Base-by-base conservation (phyloP, 176 grass and related monocot species). In the Poa pratensis region DNA sequence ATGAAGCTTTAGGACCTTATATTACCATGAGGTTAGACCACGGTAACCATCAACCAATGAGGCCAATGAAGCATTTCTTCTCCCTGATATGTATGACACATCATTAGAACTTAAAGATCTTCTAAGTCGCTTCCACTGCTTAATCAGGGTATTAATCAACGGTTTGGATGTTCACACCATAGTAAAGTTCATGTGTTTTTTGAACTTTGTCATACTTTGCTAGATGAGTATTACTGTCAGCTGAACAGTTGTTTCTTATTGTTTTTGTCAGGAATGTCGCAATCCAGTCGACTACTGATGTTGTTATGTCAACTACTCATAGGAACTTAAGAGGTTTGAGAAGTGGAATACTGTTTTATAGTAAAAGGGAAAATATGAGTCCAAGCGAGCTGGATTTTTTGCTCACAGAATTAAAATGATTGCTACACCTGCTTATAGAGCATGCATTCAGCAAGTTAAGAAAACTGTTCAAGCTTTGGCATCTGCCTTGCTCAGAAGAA, bases 321-420 rank as follows among this genome's bases (percentile, higher is more conserved):
- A 99, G 96, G 83, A 96, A 92, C 61, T 86, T 99, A 35, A 90
- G 96, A 52, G 93, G 96, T 60, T 93, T 93, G 13, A 91, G 96
- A 69, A 93, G 96, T 45, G 96, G 96, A 84, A 96, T 96, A 87
- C 82, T 99, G 66, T 99, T 99, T 77, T 99, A 96, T 69, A 93
- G 86, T 42, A 66, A 96, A 87, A 85, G 91, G 96, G 4, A 99
- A 89, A 88, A 74, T 42, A 6, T 42, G 40, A 42, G 40, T 42
- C 40, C 70, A 95, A 78, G 39, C 53, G 79, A 5, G 27, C 54
- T 30, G 71, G 69, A 62, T 85, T 86, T 16, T 83, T 88, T 60
- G 65, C 84, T 88, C 89, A 67, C 77, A 96, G 69, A 94, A 95
- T 75, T 93, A 99, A 70, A 42, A 42, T 42, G 40, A 92, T 99